phyloP scores from a whole-genome alignment of 441 rosid genomes.

The Corymbia citriodora region DNA sequence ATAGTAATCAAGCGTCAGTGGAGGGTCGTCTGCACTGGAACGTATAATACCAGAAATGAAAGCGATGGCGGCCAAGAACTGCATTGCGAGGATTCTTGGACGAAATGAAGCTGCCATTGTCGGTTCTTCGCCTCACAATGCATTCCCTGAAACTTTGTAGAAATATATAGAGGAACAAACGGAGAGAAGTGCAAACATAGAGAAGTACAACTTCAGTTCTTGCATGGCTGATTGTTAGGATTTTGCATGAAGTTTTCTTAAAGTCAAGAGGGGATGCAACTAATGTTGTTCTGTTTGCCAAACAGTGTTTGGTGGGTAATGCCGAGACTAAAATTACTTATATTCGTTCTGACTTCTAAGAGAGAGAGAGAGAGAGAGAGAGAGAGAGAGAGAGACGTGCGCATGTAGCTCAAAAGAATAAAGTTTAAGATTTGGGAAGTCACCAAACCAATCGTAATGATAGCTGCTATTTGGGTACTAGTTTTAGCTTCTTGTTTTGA shows the following conservation, averaged over 20 bases:
- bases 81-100: not conserved
- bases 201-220: not conserved
- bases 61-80: conserved; percentile 15
- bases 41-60: conserved; percentile 5
- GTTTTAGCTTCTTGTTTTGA: not conserved
- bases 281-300: conserved; percentile 40
- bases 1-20: conserved; percentile 65
- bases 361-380: not conserved
- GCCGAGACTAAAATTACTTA: conserved; percentile 21
- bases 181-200: not conserved
- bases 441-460: conserved; percentile 22
- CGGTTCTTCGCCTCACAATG: not conserved
- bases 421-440: conserved; percentile 4
- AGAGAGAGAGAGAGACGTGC: not conserved
- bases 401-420: not conserved
- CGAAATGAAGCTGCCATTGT: conserved; percentile 16
- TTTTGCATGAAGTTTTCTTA: conserved; percentile 16
- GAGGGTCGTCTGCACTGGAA: conserved; percentile 39
- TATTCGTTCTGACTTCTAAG: not conserved
- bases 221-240: conserved; percentile 25
- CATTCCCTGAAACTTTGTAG: conserved; percentile 15
- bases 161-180: conserved; percentile 29
- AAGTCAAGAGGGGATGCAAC: conserved; percentile 87
- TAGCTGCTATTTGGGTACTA: not conserved
- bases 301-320: conserved; percentile 42